These are phyloP conservation scores for Daldinia loculata DNA, from an alignment of 495 filamentous ascomycete species.

Conservation along the genomic window DNA sequence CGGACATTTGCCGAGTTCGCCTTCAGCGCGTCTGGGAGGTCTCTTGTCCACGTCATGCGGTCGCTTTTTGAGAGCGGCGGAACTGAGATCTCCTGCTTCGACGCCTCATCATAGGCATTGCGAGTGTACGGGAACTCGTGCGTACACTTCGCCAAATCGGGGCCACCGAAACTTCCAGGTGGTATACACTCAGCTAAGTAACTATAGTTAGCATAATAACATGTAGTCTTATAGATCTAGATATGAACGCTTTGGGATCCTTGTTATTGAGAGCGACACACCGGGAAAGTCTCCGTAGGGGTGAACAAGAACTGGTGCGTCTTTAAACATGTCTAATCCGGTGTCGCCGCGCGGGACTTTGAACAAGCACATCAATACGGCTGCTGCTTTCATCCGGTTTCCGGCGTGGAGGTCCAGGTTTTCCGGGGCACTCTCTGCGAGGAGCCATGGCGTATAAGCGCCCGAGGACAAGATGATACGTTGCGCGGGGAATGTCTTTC, in stretches of 20 bases:
- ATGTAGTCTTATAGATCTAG: neutral
- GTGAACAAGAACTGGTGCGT: constrained; percentile 40
- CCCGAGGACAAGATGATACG: constrained; percentile 58
- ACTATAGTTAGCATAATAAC: constrained; percentile 9
- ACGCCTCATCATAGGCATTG: constrained; percentile 6
- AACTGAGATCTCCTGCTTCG: constrained; percentile 34
- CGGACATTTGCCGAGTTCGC: constrained; percentile 16
- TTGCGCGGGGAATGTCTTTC: constrained; percentile 49
- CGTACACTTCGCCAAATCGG: constrained; percentile 44
- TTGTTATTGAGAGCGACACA: constrained; percentile 9
- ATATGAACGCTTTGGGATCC: neutral
- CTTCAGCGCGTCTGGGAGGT: constrained; percentile 39
- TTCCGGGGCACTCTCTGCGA: constrained; percentile 58
- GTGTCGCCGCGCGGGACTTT: constrained; percentile 34
- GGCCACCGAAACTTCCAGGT: constrained; percentile 18
- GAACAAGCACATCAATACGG: constrained; percentile 55
- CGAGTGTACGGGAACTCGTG: constrained; percentile 47
- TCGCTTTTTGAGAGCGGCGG: constrained; percentile 12
- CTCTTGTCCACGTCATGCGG: constrained; percentile 29
- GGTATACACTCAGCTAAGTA: constrained; percentile 44
- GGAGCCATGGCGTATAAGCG: constrained; percentile 59
- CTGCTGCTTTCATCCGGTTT: constrained; percentile 58
- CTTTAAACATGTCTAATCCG: constrained; percentile 40
- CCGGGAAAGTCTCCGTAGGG: constrained; percentile 31
- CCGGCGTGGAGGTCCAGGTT: constrained; percentile 56